Evolutionary conservation across 139 green algal species (phyloP), one percentile per base, ranked within the genome.

Genomic region (Axilococcus clingmanii): DNA sequence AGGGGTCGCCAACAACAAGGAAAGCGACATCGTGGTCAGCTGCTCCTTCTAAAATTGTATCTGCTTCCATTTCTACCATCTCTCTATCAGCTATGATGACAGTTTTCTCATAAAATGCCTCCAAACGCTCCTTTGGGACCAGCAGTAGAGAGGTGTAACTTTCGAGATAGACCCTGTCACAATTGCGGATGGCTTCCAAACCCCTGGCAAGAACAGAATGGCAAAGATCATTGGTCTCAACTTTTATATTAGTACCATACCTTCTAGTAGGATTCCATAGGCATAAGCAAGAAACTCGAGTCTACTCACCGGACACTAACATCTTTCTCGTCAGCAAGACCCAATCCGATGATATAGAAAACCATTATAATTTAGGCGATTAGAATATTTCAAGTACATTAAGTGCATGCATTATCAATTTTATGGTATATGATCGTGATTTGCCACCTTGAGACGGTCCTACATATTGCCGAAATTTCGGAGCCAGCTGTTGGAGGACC

Each of bases 1-100:
- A 99, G 2, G 89, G 87, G 62, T 99, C 92, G 0, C 92, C 92
- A 7, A 99, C 92, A 0, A 99, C 93, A 11, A 95, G 74, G 63
- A 99, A 98, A 1, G 92, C 86, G 11, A 99, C 87, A 37, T 97
- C 80, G 4, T 59, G 48, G 14, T 60, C 57, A 3, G 79, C 53
- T 7, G 93, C 87, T 0, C 76, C 78, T 24, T 80, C 68, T 34
- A 99, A 55, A 20, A 99, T 94, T 2, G 54, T 60, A 43, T 97
- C 91, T 3, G 81, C 68, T 43, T 79, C 78, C 67, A 78, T 76
- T 68, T 96, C 89, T 30, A 96, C 89, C 88, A 94, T 89, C 38
- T 96, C 83, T 6, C 90, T 40, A 59, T 98, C 90, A 15, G 88
- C 88, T 3, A 95, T 68, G 3, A 86, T 59, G 7, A 99, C 76